Conservation (phyloP, 257 asterid genomes). For the Nicotiana attenuata region DNA sequence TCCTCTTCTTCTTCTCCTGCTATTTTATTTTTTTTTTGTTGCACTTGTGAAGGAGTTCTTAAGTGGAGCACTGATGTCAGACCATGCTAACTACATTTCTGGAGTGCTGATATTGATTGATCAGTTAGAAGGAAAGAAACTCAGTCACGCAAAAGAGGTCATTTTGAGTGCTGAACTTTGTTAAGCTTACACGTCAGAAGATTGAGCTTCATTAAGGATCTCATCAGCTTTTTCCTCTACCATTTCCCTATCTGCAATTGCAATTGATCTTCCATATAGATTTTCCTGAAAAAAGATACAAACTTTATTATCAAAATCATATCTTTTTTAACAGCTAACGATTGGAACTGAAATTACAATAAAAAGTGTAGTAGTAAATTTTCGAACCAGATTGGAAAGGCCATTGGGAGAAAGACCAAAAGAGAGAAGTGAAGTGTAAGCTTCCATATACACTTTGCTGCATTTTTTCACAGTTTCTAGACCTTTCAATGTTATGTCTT, state of each 20-base stretch:
- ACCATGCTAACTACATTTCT: constrained; percentile 43
- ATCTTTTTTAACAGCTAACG: background rate
- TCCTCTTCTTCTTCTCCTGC: constrained; percentile 5
- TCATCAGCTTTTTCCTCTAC: constrained; percentile 87
- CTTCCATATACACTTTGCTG: constrained; percentile 30
- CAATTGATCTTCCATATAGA: constrained; percentile 61
- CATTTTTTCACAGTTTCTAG: constrained; percentile 75
- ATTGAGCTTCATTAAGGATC: constrained; percentile 64
- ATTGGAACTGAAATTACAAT: constrained; percentile 21
- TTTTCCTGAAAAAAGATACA: constrained; percentile 50
- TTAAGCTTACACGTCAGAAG: constrained; percentile 40
- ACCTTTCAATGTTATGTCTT: constrained; percentile 76
- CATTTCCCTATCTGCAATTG: constrained; percentile 72
- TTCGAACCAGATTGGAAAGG: constrained; percentile 48
- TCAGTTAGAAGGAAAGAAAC: constrained; percentile 48
- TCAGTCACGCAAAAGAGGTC: constrained; percentile 47
- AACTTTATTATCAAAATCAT: constrained; percentile 10
- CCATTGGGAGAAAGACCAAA: constrained; percentile 75
- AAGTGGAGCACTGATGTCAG: constrained; percentile 14
- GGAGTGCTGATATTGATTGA: constrained; percentile 42
- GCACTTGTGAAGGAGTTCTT: constrained; percentile 9
- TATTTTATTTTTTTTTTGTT: background rate
- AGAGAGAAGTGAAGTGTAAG: constrained; percentile 80
- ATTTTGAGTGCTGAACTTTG: constrained; percentile 62
- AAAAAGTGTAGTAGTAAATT: background rate